Conservation (phyloP, 2,329 filamentous ascomycete genomes). For the Lachnellula cervina region DNA sequence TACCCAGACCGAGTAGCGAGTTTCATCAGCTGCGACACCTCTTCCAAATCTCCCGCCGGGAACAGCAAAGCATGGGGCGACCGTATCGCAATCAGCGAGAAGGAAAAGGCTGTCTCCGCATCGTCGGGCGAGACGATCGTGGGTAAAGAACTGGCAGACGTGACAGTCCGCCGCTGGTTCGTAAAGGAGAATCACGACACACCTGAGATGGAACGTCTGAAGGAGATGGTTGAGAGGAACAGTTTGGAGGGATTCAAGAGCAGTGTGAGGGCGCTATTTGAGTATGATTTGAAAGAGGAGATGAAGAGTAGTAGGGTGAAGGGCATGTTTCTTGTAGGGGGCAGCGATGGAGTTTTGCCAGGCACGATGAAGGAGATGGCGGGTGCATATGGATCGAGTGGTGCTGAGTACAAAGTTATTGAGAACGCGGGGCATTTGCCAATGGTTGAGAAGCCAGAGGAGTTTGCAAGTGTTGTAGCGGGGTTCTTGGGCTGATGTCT, state of each 20-base stretch:
- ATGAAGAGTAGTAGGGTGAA: constrained; percentile 52
- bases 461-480: constrained; percentile 60
- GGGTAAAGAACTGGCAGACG: constrained; percentile 57
- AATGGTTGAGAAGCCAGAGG: constrained; percentile 71
- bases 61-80: constrained; percentile 79
- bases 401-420: constrained; percentile 58
- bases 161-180: constrained; percentile 76
- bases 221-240: constrained; percentile 65
- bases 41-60: constrained; percentile 62
- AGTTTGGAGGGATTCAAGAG: constrained; percentile 64
- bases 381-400: constrained; percentile 47
- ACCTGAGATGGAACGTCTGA: constrained; percentile 50
- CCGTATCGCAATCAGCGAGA: constrained; percentile 63
- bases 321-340: constrained; percentile 67
- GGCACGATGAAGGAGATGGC: constrained; percentile 76
- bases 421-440: constrained; percentile 73
- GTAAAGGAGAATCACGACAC: constrained; percentile 51
- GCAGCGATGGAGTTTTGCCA: constrained; percentile 68
- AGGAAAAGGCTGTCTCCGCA: constrained; percentile 37
- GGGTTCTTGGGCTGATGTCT: constrained; percentile 43
- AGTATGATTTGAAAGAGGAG: constrained; percentile 59
- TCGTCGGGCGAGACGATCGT: constrained; percentile 53
- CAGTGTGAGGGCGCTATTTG: constrained; percentile 65
- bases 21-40: constrained; percentile 77
- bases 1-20: constrained; percentile 54